Base-by-base conservation (phyloP, 202 grass and related monocot genomes). In the Sporobolus alterniflorus region DNA sequence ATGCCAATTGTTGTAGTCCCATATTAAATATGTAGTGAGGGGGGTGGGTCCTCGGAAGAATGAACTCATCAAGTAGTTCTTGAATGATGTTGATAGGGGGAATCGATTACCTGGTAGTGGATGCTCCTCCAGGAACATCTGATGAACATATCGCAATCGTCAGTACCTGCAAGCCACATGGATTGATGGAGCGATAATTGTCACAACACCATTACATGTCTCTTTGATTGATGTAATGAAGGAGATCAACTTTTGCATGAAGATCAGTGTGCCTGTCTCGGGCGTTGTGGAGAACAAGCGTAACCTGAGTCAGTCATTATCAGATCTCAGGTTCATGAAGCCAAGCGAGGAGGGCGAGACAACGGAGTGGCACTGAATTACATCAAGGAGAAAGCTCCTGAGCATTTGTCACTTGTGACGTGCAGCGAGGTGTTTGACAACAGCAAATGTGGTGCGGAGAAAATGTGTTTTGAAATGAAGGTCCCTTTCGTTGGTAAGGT, bases 261-360 rank as follows among this genome's bases (percentile, higher is more conserved):
- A 93, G 88, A 93, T 92, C 0, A 93, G 96, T 6, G 87, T 98
- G 17, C 89, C 71, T 0, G 80, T 98, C 25, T 46, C 95, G 28
- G 96, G 96, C 14, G 96, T 95, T 56, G 96, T 98, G 68, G 96
- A 98, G 76, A 99, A 99, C 61, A 99, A 96, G 93, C 96, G 96
- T 78, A 93, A 93, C 17, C 82, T 96, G 66, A 87, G 88, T 61
- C 93, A 96, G 83, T 25, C 75, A 0, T 66, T 99, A 20, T 76
- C 87, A 6, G 91, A 99, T 83, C 81, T 99, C 32, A 99, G 67
- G 74, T 96, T 99, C n/a, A 16, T 93, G 33, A 93, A 91, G 72
- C 32, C 72, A 81, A 76, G 78, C 51, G 85, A 71, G 6, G 49
- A 33, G 0, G 93, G 93, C 5, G 87, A 99, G 84, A 91, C 8